phyloP scores from a whole-genome alignment of 768 basidiomycete genomes.

The Tremella fuciformis region DNA sequence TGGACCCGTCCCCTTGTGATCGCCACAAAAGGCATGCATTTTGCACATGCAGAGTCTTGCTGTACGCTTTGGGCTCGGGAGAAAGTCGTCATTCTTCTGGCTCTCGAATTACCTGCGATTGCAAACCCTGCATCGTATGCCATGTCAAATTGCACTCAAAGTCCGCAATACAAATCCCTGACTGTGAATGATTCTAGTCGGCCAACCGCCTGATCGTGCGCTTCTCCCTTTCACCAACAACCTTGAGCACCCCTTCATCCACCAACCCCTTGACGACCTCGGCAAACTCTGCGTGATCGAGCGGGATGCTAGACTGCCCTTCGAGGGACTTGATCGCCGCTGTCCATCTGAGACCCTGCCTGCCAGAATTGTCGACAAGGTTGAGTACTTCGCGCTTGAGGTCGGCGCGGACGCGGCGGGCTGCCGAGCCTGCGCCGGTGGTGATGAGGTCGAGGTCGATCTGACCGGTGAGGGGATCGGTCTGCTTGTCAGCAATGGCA shows the following conservation, averaged over 20 bases:
- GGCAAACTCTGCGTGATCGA: slow-evolving; percentile 75
- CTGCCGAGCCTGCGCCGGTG: slow-evolving; percentile 84
- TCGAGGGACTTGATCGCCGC: slow-evolving; percentile 76
- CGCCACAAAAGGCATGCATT: too few relatives aligned
- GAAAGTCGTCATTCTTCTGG: too few relatives aligned
- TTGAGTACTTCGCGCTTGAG: slow-evolving; percentile 67
- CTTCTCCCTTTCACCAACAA: slow-evolving; percentile 81
- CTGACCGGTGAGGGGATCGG: slow-evolving; percentile 93
- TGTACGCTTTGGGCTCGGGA: too few relatives aligned
- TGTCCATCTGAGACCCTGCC: slow-evolving; percentile 69
- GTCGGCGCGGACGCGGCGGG: slow-evolving; percentile 81
- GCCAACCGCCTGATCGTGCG: slow-evolving; percentile 62
- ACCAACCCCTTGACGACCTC: slow-evolving; percentile 57
- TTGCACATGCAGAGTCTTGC: too few relatives aligned
- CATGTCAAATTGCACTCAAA: too few relatives aligned
- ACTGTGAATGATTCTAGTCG: slow-evolving; percentile 37
- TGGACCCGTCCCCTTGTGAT: too few relatives aligned
- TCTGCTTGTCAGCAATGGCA: slow-evolving; percentile 48
- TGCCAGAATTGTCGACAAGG: slow-evolving; percentile 41
- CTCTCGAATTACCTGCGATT: too few relatives aligned
- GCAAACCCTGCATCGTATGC: too few relatives aligned
- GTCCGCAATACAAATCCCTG: not conserved
- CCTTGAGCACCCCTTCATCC: slow-evolving; percentile 80
- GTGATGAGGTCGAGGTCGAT: slow-evolving; percentile 95
- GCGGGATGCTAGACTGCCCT: slow-evolving; percentile 76